phyloP scores from a whole-genome alignment of 495 filamentous ascomycete species.

The Neurospora sp. region DNA sequence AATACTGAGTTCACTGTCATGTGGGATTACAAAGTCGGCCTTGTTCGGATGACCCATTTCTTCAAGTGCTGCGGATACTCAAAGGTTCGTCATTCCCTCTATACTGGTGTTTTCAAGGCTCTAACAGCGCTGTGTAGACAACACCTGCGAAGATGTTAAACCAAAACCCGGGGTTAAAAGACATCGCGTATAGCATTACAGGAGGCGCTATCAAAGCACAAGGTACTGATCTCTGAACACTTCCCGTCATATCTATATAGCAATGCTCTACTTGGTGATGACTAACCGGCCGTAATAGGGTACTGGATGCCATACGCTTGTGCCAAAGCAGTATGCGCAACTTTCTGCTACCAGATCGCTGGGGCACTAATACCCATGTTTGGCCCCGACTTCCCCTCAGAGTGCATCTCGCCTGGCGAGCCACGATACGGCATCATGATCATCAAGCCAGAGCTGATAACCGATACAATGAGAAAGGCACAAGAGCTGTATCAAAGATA shows the following conservation, averaged over 20 bases:
- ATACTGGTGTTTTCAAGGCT: neutral
- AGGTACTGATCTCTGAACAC: conserved; percentile 43
- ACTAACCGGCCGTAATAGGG: conserved; percentile 39
- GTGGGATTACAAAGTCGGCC: conserved; percentile 97
- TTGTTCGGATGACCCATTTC: conserved; percentile 87
- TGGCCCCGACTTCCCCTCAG: conserved; percentile 61
- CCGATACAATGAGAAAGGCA: conserved; percentile 42
- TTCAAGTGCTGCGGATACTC: conserved; percentile 82
- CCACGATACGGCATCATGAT: conserved; percentile 53
- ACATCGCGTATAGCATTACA: conserved; percentile 88
- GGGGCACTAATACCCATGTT: conserved; percentile 81
- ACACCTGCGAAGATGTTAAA: conserved; percentile 73
- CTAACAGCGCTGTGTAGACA: conserved; percentile 42
- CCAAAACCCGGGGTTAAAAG: conserved; percentile 67
- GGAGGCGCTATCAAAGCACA: conserved; percentile 83
- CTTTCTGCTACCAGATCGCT: conserved; percentile 79
- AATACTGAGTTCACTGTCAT: conserved; percentile 64
- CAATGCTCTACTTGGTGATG: neutral
- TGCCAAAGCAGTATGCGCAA: conserved; percentile 72
- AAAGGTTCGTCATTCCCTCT: conserved; percentile 48
- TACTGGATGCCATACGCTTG: conserved; percentile 95
- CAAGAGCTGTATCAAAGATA: conserved; percentile 19
- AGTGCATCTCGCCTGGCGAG: conserved; percentile 53
- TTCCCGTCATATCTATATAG: neutral
- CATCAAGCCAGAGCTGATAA: conserved; percentile 53